These are phyloP conservation scores for Tulasnella calospora DNA, from an alignment of 768 basidiomycete species.

Conservation along the genomic window DNA sequence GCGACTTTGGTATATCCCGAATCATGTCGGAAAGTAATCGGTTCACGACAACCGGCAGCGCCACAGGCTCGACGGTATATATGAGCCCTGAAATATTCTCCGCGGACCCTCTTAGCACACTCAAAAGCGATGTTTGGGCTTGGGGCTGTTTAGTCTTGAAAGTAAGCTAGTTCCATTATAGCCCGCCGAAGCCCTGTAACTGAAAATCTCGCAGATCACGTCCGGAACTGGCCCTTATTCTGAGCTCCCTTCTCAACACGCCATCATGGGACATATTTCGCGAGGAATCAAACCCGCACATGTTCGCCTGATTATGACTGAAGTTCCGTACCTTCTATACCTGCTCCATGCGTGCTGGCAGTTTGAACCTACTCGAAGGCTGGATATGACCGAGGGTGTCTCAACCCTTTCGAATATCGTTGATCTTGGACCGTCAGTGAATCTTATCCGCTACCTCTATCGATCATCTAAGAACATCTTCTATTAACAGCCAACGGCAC, in stretches of 20 bases:
- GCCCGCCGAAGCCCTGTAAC: not conserved
- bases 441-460: not conserved
- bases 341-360: not conserved
- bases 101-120: not conserved
- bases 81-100: not conserved
- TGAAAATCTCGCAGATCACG: not conserved
- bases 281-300: not conserved
- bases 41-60: not conserved
- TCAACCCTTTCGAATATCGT: not conserved
- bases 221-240: not conserved
- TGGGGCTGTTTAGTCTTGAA: not conserved
- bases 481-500: not conserved
- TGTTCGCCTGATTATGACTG: not conserved
- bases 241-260: not conserved
- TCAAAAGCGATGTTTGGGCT: slow-evolving; percentile 10
- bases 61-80: not conserved
- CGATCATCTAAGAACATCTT: not conserved
- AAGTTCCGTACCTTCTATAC: not conserved
- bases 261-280: not conserved
- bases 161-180: not conserved
- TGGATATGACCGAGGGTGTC: not conserved
- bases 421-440: not conserved
- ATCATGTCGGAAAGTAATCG: not conserved
- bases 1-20: not conserved
- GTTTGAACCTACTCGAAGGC: not conserved